These are phyloP conservation scores for Neurospora crassa DNA, from an alignment of 2,329 filamentous ascomycete species.

Conservation along the genomic window DNA sequence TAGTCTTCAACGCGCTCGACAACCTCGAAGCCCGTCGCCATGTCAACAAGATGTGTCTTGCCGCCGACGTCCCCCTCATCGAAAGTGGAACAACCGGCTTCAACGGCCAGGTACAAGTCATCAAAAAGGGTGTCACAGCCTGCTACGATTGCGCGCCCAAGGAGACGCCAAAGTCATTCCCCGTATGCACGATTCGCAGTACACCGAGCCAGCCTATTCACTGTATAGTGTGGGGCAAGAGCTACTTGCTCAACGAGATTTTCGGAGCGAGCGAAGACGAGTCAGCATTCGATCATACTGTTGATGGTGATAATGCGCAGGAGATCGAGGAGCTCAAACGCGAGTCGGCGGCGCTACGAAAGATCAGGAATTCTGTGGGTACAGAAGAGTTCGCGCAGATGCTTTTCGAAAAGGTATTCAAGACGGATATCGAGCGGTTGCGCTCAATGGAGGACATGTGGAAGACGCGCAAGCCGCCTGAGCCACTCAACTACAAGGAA, in stretches of 20 bases:
- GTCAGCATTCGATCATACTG: constrained; percentile 66
- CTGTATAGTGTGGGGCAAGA: constrained; percentile 98
- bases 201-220: constrained; percentile 95
- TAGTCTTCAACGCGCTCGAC: constrained; percentile 96
- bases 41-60: constrained; percentile 95
- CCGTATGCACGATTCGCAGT: constrained; percentile 93
- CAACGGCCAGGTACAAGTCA: constrained; percentile 95
- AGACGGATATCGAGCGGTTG: constrained; percentile 71
- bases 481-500: constrained; percentile 59
- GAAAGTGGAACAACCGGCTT: constrained; percentile 97
- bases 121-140: constrained; percentile 82
- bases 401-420: constrained; percentile 91
- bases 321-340: constrained; percentile 83
- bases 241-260: constrained; percentile 88
- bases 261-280: constrained; percentile 90
- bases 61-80: constrained; percentile 80
- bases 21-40: constrained; percentile 89
- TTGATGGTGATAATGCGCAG: constrained; percentile 69
- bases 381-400: constrained; percentile 65
- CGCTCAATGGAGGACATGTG: constrained; percentile 93
- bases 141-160: constrained; percentile 95
- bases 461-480: constrained; percentile 70
- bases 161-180: constrained; percentile 83
- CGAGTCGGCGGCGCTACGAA: constrained; percentile 75
- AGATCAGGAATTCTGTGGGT: constrained; percentile 72